Evolutionary conservation across 179 eudicot genomes (phyloP).

Genomic region (Gypsophila paniculata): DNA sequence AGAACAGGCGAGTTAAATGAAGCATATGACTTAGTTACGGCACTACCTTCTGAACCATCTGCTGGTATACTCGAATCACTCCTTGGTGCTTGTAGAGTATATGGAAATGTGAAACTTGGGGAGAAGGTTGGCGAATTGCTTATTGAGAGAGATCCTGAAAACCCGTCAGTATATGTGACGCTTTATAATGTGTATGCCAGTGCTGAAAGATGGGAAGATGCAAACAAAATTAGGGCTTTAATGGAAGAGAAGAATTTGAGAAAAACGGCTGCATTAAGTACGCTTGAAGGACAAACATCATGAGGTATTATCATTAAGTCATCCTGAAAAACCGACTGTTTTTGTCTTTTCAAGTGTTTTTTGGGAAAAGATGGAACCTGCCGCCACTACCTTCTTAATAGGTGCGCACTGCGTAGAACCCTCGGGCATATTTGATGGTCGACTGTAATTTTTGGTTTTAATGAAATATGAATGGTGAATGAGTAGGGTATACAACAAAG

Average conservation of each 20-base stretch:
- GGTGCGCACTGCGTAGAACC: no score
- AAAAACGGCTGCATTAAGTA: slow-evolving; percentile 52
- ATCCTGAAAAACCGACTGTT: neutral
- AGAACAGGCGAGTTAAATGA: slow-evolving; percentile 53
- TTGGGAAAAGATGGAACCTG: no score
- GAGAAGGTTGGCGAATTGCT: slow-evolving; percentile 43
- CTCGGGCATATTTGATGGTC: no score
- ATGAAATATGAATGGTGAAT: no score
- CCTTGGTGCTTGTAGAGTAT: slow-evolving; percentile 55
- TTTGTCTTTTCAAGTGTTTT: no score
- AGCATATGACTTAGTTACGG: slow-evolving; percentile 49
- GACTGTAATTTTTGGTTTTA: neutral
- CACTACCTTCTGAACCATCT: slow-evolving; percentile 32
- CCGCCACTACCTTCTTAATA: no score
- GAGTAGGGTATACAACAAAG: no score
- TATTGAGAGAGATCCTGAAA: slow-evolving; percentile 38
- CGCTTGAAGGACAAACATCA: slow-evolving; percentile 19
- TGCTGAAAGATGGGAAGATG: slow-evolving; percentile 65
- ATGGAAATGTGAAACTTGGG: slow-evolving; percentile 52
- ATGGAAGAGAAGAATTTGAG: slow-evolving; percentile 45
- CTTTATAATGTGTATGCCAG: slow-evolving; percentile 62
- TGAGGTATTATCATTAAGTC: neutral
- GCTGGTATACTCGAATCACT: slow-evolving; percentile 44
- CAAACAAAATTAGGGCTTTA: slow-evolving; percentile 36
- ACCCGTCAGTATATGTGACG: slow-evolving; percentile 39